Conservation (phyloP, 305 asterid species). For the Fraxinus velutina region DNA sequence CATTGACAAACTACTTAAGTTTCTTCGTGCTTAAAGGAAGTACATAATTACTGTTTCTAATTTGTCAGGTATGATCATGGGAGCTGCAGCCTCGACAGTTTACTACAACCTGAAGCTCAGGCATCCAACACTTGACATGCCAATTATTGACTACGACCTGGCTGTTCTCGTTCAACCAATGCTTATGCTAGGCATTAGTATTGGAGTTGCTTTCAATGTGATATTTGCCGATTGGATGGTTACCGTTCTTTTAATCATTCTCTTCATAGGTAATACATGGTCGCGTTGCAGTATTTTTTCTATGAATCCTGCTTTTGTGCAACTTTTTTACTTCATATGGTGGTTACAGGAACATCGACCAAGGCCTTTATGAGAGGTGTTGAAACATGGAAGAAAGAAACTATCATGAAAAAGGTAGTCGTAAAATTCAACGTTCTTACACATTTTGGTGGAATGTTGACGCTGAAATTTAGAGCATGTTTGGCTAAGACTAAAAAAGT, state of each 20-base stretch:
- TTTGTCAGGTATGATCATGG: slow-evolving; percentile 93
- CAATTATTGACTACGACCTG: slow-evolving; percentile 86
- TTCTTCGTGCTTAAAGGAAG: neutral
- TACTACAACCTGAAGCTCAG: slow-evolving; percentile 83
- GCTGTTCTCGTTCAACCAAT: slow-evolving; percentile 96
- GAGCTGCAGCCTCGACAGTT: slow-evolving; percentile 85
- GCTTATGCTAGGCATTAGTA: slow-evolving; percentile 96
- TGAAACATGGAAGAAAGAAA: slow-evolving; percentile 61
- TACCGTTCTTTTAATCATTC: slow-evolving; percentile 77
- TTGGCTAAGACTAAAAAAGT: neutral
- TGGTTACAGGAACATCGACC: slow-evolving; percentile 48
- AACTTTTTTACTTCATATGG: slow-evolving; percentile 13
- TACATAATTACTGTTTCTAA: slow-evolving; percentile 14
- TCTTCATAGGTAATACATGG: slow-evolving; percentile 60
- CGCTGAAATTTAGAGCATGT: neutral
- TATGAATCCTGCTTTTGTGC: neutral
- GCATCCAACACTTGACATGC: slow-evolving; percentile 95
- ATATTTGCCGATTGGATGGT: slow-evolving; percentile 97
- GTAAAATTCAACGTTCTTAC: neutral
- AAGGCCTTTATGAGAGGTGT: slow-evolving; percentile 56
- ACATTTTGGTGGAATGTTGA: neutral
- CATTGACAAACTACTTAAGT: neutral
- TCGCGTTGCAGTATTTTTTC: slow-evolving; percentile 8
- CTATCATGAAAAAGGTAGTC: slow-evolving; percentile 46
- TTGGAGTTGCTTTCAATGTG: slow-evolving; percentile 90